Evolutionary conservation across 2,329 filamentous ascomycete genomes (phyloP), one percentile per base, ranked within the genome.

Genomic region (Bipolaris cookei): DNA sequence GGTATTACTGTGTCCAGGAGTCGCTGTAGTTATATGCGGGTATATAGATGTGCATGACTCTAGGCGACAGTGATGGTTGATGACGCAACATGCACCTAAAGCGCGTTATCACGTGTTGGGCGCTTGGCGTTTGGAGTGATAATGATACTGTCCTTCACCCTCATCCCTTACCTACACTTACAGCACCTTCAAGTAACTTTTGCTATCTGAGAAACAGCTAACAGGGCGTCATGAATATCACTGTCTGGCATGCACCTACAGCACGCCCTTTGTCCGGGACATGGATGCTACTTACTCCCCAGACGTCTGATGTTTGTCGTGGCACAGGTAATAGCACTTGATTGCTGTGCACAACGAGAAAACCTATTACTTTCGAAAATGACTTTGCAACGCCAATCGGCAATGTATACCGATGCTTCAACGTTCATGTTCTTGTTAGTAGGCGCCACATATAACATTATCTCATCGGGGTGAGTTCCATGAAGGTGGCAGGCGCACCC

Each of bases 71-170:
- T 34, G 52, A 59, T 59, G 59, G 54, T 49, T 34, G 49, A 59
- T 59, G 59, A 59, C 52, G 56, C 49, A 60, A 59, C 34, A 43
- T 21, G 43, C 48, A 25, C 14, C 23, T 34, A 51, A 59, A 28
- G 46, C 56, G 59, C 52, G 59, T 41, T 54, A 35, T 62, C 63
- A 63, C 61, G 63, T 65, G 52, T 42, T 28, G 2, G 30, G 21
- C 32, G 20, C 16, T 42, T 42, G 39, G 39, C 39, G 21, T 14
- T n/a, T 14, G 16, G 39, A n/a, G 6, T 25, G 21, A 13, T 7
- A 11, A 13, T 13, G 28, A 30, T 30, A 10, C 28, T 30, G 28
- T 13, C 28, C 28, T 30, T 30, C 28, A 13, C 28, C 28, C 10
- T 30, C 28, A 13, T 30, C 7, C 10, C 28, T 30, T 30, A 11